Evolutionary conservation across 1,139 yeast genomes (phyloP).

Genomic region (Saccharomycopsis phalli): DNA sequence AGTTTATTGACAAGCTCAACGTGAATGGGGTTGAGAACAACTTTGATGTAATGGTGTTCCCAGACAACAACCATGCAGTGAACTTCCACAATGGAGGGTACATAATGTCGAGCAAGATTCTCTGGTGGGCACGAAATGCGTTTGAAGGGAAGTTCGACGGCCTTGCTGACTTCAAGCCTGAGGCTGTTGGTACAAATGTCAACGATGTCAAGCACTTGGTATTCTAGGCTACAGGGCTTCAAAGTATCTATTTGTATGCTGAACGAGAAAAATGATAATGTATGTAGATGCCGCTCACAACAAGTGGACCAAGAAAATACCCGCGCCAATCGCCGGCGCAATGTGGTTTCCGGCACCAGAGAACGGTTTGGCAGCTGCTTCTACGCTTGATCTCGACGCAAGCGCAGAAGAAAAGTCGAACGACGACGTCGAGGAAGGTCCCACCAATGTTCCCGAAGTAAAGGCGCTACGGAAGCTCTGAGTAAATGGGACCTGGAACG

Average conservation of each 20-base stretch:
- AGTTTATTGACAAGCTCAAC: constrained; percentile 54
- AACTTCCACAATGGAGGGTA: constrained; percentile 60
- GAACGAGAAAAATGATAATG: background rate
- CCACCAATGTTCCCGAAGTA: constrained; percentile 5
- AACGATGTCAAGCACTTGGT: constrained; percentile 5
- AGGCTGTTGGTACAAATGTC: constrained; percentile 13
- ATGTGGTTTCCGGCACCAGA: background rate
- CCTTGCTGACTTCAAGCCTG: constrained; percentile 17
- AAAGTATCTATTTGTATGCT: background rate
- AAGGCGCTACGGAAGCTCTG: constrained; percentile 15
- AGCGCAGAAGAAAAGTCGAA: constrained; percentile 5
- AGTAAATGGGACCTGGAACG: constrained; percentile 9
- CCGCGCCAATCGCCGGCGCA: background rate
- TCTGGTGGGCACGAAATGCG: constrained; percentile 50
- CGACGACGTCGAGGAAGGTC: constrained; percentile 2
- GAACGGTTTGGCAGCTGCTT: background rate
- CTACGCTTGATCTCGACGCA: constrained; percentile 3
- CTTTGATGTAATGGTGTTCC: constrained; percentile 66
- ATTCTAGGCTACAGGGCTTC: background rate
- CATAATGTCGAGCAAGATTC: constrained; percentile 56
- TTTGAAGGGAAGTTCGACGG: constrained; percentile 37
- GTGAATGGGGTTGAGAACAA: constrained; percentile 48
- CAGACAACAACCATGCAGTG: constrained; percentile 71
- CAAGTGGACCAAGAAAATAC: background rate
- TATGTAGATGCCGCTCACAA: background rate